Base-by-base conservation (phyloP, 352 stramenopile species). In the Ophiocytium majus region DNA sequence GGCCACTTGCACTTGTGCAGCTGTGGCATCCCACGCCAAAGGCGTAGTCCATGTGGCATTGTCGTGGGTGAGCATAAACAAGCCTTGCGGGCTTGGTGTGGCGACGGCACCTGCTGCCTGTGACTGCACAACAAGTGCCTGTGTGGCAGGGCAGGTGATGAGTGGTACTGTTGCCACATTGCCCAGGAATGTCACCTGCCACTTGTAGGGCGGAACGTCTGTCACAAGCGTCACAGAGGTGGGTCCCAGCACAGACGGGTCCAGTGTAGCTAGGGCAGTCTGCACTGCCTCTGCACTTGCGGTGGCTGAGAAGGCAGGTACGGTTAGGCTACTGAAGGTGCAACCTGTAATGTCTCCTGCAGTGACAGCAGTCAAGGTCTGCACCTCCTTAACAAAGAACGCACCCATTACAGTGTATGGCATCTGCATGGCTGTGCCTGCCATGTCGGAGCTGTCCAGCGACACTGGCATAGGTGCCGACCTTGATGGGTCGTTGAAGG, bases 21-120 rank as follows among this genome's bases (percentile, higher is more conserved):
- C 66, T 5, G 10, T 5, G 5, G 66, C 14, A 78, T 78, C 14
- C 66, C 5, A 78, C 5, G 32, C 35, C 32, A 78, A 78, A 57
- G 82, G 33, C 14, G 82, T n/a, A 32, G 82, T 86, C 19, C 84
- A 82, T 79, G 86, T 34, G 14, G 78, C 66, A 19, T 19, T 84
- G 31, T 86, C 88, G 32, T 94, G 94, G 0, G 49, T 81, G 1
- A 95, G 85, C 5, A 50, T 23, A 76, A 94, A 94, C 0, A 81
- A 86, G 19, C 92, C 92, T 14, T 5, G 5, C 43, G 43, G 43
- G 5, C 33, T 79, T 82, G n/a, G 93, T 90, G 9, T 84, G 81
- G 10, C 63, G 33, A 66, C 82, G 84, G 0, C 76, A 80, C 50
- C 79, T 36, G 1, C 80, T 37, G 1, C 36, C 28, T 57, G 43